Conservation (phyloP, 352 stramenopile species). For the Thraustochytrium sp. region DNA sequence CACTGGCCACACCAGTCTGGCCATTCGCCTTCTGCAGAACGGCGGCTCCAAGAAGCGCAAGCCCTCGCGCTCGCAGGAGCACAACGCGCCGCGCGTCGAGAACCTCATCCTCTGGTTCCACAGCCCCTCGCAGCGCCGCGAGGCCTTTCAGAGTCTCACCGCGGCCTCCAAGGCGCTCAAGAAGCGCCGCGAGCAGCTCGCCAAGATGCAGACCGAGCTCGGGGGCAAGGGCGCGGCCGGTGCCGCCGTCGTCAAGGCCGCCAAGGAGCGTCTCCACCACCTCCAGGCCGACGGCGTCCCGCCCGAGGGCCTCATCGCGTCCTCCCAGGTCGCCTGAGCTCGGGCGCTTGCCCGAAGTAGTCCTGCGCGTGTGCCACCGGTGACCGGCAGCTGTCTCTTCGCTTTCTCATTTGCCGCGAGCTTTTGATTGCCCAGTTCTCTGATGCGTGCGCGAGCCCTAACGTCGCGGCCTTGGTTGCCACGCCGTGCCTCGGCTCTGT, state of each 20-base stretch:
- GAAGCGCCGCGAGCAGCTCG: background rate
- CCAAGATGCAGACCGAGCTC: conserved; percentile 19
- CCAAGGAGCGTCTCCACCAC: background rate
- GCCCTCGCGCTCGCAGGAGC: background rate
- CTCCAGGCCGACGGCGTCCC: background rate
- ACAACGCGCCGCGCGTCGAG: background rate
- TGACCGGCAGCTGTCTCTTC: too few relatives aligned
- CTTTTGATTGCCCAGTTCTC: too few relatives aligned
- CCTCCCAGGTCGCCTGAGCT: too few relatives aligned
- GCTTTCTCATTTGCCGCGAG: too few relatives aligned
- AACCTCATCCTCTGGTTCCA: conserved; percentile 13
- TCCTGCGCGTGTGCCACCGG: too few relatives aligned
- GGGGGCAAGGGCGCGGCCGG: conserved; percentile 9
- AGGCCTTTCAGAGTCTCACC: conserved; percentile 17
- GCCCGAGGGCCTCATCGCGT: background rate
- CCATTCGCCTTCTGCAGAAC: conserved; percentile 4
- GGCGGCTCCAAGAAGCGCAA: background rate
- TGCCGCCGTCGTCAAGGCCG: background rate
- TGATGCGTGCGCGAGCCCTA: too few relatives aligned
- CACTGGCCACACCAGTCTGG: background rate
- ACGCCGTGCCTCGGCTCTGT: too few relatives aligned
- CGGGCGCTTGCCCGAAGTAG: background rate
- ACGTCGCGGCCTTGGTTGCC: too few relatives aligned
- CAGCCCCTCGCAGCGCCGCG: background rate
- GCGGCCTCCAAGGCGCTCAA: conserved; percentile 23